Conservation (phyloP, 1,284 basidiomycete species). For the Phenoliferia sp. region DNA sequence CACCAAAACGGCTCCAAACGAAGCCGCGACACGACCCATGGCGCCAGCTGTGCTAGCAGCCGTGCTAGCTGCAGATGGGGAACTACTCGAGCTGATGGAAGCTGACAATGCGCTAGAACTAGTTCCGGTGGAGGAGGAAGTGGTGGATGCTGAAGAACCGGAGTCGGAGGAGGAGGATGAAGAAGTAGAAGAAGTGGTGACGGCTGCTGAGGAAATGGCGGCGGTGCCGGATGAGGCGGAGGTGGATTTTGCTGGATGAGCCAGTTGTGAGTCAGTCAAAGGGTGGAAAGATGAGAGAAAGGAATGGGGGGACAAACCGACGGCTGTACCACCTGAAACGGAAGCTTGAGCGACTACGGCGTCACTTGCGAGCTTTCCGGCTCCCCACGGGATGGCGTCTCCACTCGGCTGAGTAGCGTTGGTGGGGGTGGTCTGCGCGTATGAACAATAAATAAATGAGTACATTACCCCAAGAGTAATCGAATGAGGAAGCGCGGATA, state of each 20-base stretch:
- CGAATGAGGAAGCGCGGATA: neutral
- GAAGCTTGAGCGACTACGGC: neutral
- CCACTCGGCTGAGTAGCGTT: constrained; percentile 54
- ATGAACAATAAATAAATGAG: neutral
- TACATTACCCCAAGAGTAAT: neutral
- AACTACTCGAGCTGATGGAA: too few relatives aligned
- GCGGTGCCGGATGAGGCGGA: neutral
- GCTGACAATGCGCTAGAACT: too few relatives aligned
- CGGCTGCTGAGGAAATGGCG: neutral
- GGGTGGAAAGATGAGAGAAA: neutral
- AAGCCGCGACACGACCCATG: too few relatives aligned
- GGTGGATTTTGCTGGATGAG: neutral
- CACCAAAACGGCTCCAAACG: too few relatives aligned
- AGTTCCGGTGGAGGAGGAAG: neutral
- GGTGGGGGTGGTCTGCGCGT: neutral
- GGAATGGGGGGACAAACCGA: neutral
- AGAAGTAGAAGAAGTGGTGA: neutral
- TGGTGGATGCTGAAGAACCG: neutral
- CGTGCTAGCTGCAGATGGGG: too few relatives aligned
- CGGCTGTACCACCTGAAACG: neutral
- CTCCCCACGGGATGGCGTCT: constrained; percentile 62
- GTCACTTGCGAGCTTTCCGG: constrained; percentile 43
- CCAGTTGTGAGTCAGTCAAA: neutral
- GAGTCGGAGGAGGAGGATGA: neutral
- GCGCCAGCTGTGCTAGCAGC: too few relatives aligned